Evolutionary conservation across 2,329 filamentous ascomycete genomes (phyloP), one percentile per base, ranked within the genome.

Genomic region (Cordyceps cateniannulata): DNA sequence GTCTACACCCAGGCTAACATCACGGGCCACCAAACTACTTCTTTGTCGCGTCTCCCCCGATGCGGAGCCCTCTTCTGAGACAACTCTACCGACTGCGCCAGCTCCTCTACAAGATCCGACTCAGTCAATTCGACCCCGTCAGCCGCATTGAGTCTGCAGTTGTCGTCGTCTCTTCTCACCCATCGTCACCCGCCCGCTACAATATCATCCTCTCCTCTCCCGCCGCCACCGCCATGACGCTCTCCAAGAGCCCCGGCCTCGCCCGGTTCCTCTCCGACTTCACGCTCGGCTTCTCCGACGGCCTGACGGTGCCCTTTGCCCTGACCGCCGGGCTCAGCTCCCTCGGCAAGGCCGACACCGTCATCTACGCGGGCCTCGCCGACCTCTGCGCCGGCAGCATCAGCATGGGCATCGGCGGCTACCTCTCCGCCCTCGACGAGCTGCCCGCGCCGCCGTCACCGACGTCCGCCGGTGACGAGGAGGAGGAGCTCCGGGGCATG

Each of bases 301-400:
- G 88, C 14, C 76, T 91, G 62, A 91, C 88, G 0, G 88, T 91
- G 0, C 88, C 88, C 0, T 91, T 91, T 68, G 88, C 89, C 20
- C 76, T 91, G 20, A 90, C 87, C 0, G 87, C 88, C 1, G 88
- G 88, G 3, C 77, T 91, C 4, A 83, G 81, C 22, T 81, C 81
- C 3, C 75, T 88, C 5, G 85, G 84, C 3, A 77, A 81, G 59
- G 82, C 83, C 16, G 80, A 82, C 60, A 84, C 85, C 0, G 84
- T 88, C 59, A 82, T 92, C 24, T 83, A 85, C 44, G 88, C 85
- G 2, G 88, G 88, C 0, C 73, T 89, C 29, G 87, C 87, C 0
- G 88, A 91, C 70, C 77, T 90, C 44, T 87, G 88, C 63, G 85
- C 86, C 0, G 87, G 88, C 2, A 83, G 85, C 51, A 89, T 91